Evolutionary conservation across 202 grass and related monocot genomes (phyloP), one percentile per base, ranked within the genome.

Genomic region (Brachypodium distachyon): DNA sequence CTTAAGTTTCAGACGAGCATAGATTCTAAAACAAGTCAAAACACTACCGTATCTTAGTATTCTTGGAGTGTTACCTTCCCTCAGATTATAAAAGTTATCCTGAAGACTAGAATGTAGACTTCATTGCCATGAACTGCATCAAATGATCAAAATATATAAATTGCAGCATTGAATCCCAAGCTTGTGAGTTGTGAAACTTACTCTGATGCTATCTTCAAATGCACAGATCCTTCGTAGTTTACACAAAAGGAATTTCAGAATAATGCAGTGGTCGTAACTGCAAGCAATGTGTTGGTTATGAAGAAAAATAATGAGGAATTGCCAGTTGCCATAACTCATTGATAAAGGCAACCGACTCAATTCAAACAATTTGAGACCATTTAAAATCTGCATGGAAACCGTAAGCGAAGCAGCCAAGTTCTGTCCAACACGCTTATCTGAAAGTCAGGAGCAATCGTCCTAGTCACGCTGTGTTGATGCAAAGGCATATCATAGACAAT

Each of bases 401-500:
- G 9, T 18, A 37, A 83, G 72, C 31, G n/a, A 68, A 40, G 23
- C 14, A 67, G 23, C 50, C 63, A 21, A 68, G 34, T 29, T 74
- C 60, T 39, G 4, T 12, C 53, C 41, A n/a, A 43, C 44, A 72
- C 13, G 57, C 54, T 47, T 72, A 80, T 88, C 81, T 71, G 18
- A 64, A 88, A 77, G 49, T 48, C 12, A 50, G 40, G 67, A 54
- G 77, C 81, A 81, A 65, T 72, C 81, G 58, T 88, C 70, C 70
- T 49, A 77, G 77, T 72, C 54, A 88, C 76, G 81, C 49, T 48
- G 77, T 40, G 63, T 68, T 66, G 70, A 59, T 77, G 86, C 71
- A 81, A 81, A 77, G 55, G 47, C 81, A 71, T 59, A 82, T 81
- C 47, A 88, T 84, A 88, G 79, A 84, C 39, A 88, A 88, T 72